Evolutionary conservation across 2,329 filamentous ascomycete species (phyloP).

Genomic region (Ascochyta clinopodiicola): DNA sequence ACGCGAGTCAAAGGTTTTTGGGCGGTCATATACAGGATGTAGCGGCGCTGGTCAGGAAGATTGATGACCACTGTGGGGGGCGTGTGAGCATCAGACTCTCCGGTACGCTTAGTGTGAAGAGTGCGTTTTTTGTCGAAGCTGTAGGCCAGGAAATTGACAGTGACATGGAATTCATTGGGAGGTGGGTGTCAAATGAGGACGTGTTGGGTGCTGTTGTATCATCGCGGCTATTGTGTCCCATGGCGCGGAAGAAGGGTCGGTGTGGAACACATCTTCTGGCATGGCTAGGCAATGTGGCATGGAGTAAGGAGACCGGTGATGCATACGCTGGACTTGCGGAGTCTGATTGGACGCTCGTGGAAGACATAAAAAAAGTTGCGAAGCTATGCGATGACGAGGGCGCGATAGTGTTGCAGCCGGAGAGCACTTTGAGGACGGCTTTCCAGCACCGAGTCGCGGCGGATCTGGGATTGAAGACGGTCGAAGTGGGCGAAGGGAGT

Average conservation of each 20-base stretch:
- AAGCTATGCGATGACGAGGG: neutral
- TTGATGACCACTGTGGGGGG: neutral
- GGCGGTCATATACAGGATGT: too few species aligned
- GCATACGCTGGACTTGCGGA: neutral
- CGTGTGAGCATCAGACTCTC: neutral
- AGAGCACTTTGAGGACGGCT: neutral
- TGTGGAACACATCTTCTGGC: neutral
- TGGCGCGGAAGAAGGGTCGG: neutral
- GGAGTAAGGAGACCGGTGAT: neutral
- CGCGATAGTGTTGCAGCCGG: neutral
- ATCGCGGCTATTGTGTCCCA: neutral
- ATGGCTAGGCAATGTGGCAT: neutral
- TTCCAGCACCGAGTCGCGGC: conserved; percentile 7
- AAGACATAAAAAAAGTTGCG: neutral
- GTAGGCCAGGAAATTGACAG: neutral
- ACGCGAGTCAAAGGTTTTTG: too few species aligned
- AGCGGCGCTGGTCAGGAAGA: neutral
- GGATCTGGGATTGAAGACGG: conserved; percentile 4
- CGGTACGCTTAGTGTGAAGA: conserved; percentile 2
- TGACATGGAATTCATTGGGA: neutral
- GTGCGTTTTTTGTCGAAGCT: neutral
- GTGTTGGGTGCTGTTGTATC: neutral
- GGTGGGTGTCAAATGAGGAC: neutral
- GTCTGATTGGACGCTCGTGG: neutral
- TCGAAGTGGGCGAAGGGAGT: neutral